Percentiles rank a stretch among this genome's conserved stretches.
Evolutionary conservation across 345 rosid species (phyloP).

Genomic region (Lumnitzera racemosa): DNA sequence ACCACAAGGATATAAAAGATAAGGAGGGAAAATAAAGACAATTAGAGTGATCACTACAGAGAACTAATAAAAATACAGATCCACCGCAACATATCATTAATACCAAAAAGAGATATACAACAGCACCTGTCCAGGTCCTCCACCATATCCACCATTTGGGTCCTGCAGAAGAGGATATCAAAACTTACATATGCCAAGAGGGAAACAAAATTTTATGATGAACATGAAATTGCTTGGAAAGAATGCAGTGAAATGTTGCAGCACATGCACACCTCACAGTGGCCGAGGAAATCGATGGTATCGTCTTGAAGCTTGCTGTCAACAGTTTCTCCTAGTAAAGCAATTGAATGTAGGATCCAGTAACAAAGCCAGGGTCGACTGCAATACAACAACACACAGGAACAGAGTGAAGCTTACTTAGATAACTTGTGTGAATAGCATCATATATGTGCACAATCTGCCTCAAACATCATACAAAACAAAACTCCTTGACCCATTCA

Average conservation of each 20-base stretch:
- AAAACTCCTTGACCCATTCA: no score
- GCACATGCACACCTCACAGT: conserved; percentile 54
- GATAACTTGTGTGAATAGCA: not conserved
- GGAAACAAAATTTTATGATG: no score
- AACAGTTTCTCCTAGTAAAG: conserved; percentile 65
- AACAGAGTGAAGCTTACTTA: not conserved
- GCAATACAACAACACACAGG: conserved; percentile 8
- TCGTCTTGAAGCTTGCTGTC: conserved; percentile 48
- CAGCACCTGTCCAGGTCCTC: conserved; percentile 99
- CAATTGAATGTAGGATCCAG: conserved; percentile 89
- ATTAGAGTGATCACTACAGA: not conserved
- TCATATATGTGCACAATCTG: not conserved
- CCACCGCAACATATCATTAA: not conserved
- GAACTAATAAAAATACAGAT: not conserved
- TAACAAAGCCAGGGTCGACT: conserved; percentile 98
- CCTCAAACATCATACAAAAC: no score
- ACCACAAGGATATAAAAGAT: no score
- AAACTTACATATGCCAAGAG: no score
- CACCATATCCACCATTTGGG: conserved; percentile 86
- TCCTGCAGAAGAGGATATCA: conserved; percentile 31
- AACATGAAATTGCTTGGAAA: not conserved
- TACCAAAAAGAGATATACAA: conserved; percentile 8
- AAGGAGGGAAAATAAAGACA: no score
- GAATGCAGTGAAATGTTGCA: not conserved
- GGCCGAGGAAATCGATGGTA: conserved; percentile 59